These are phyloP conservation scores for Aegilops sharonensis DNA, from an alignment of 176 grass and related monocot genomes.

Conservation along the genomic window DNA sequence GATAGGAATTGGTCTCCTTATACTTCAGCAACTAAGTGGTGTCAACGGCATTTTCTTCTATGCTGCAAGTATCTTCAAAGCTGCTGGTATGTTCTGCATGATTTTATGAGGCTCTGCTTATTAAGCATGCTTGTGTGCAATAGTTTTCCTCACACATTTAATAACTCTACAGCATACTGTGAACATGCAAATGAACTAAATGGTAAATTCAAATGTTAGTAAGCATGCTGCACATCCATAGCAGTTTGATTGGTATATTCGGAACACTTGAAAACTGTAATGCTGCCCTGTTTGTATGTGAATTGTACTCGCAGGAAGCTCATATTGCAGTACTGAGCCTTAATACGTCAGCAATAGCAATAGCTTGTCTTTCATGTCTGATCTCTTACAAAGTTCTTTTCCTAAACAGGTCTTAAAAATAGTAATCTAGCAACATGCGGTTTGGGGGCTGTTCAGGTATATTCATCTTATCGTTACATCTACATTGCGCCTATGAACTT, in stretches of 20 bases:
- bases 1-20: conserved; percentile 90
- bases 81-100: conserved; percentile 58
- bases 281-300: neutral
- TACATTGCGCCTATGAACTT: conserved; percentile 4
- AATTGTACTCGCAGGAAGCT: conserved; percentile 15
- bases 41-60: conserved; percentile 95
- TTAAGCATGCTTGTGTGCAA: neutral
- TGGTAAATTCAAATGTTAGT: conserved; percentile 10
- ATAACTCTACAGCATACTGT: conserved; percentile 7
- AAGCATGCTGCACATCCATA: neutral
- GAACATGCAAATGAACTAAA: neutral
- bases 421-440: conserved; percentile 85
- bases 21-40: conserved; percentile 85
- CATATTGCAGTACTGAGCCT: neutral
- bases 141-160: neutral
- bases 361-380: conserved; percentile 5
- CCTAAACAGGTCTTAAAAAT: conserved; percentile 69
- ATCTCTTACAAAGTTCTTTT: conserved; percentile 27
- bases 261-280: conserved; percentile 10
- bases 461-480: conserved; percentile 9
- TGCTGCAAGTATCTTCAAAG: conserved; percentile 88
- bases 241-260: neutral
- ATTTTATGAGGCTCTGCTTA: neutral
- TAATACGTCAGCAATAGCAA: neutral
- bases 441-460: conserved; percentile 93